Base-by-base conservation (phyloP, 768 basidiomycete genomes). In the Tricholoma flavovirens region DNA sequence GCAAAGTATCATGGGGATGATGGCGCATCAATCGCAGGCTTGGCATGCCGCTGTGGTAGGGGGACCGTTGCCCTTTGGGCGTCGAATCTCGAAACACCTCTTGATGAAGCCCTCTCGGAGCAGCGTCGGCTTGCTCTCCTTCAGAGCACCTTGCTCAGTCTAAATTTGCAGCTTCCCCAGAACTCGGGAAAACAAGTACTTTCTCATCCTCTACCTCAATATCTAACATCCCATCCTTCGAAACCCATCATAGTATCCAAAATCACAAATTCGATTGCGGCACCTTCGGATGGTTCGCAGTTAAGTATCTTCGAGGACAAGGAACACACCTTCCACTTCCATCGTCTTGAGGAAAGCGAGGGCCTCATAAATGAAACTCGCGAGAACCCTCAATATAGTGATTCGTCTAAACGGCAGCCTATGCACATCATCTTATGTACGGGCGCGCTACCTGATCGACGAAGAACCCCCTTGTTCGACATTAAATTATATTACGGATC, bases 391-490 rank as follows among this genome's bases (percentile, higher is more conserved):
- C 65, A 45, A 14, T 35, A 40, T 48, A 61, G 48, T 38, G 73
- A 74, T 36, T 68, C 66, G 3, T 65, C 69, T 8, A 67, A 70
- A 53, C 75, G 74, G 69, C 77, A 75, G 54, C 75, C 71, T 36
- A 86, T 78, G 64, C 76, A 82, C 57, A 70, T 91, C 55, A 70
- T 89, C 33, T 64, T 83, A 3, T 82, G 76, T 56, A 65, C 71
- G 32, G 74, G 75, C 52, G 79, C 76, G 40, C 73, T 83, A 2
- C 84, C 88, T 7, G 66, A 74, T 4, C 63, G 57, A 1, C 71
- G 79, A 7, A 71, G 82, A 59, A 89, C 86, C 0, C 93, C 94
- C 0, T 69, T 87, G 1, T 98, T 96, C 72, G 81, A 89, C 66
- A 67, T 90, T 11, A 58, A 61, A 11, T 56, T 68, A 5, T 98